Percentiles rank a stretch among this genome's conserved stretches.
These are phyloP conservation scores for Barnettozyma vustinii DNA, from an alignment of 805 yeast species.

Conservation along the genomic window DNA sequence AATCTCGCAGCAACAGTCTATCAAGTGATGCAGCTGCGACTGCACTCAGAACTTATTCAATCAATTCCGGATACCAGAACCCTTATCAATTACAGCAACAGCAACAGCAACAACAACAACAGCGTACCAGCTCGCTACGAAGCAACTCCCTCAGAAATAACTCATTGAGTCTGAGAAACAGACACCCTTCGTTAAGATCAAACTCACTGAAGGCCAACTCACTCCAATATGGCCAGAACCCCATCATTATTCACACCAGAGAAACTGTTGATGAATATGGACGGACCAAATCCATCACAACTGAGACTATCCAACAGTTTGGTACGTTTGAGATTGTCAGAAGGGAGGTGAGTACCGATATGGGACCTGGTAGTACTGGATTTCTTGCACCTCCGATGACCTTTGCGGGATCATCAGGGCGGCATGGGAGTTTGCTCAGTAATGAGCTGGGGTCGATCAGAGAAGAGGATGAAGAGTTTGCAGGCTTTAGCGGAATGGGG, in stretches of 20 bases:
- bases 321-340: conserved; percentile 45
- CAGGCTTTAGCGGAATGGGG: conserved; percentile 1
- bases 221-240: conserved; percentile 7
- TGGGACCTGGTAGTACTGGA: background rate
- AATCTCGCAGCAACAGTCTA: conserved; percentile 6
- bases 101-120: background rate
- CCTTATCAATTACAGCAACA: conserved; percentile 1
- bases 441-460: conserved; percentile 27
- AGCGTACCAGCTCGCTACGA: conserved; percentile 3
- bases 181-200: conserved; percentile 1
- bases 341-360: conserved; percentile 35
- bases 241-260: conserved; percentile 42
- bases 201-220: conserved; percentile 12
- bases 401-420: conserved; percentile 12
- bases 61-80: background rate
- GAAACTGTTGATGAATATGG: conserved; percentile 46
- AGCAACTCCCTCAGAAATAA: background rate
- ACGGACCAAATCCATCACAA: conserved; percentile 50
- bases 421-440: conserved; percentile 23
- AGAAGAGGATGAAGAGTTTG: conserved; percentile 20
- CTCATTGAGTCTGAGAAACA: conserved; percentile 1
- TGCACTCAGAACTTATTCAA: conserved; percentile 7
- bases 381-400: conserved; percentile 19
- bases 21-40: conserved; percentile 11
- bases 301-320: conserved; percentile 43